phyloP scores from a whole-genome alignment of 179 eudicot species.

The Beta lomatogona region DNA sequence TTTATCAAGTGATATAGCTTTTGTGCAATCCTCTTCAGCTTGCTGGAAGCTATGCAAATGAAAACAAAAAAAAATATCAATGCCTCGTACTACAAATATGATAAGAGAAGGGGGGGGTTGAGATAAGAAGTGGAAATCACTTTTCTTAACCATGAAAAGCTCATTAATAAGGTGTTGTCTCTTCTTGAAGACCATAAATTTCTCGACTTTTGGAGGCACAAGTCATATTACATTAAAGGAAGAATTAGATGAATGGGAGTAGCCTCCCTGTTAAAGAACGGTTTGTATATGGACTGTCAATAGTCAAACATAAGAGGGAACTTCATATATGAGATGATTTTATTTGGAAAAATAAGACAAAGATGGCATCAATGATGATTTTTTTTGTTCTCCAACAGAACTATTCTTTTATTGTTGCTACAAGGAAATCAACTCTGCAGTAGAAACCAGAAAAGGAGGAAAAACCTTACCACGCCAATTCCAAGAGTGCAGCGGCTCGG shows the following conservation, averaged over 20 bases:
- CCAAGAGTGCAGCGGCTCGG: constrained; percentile 89
- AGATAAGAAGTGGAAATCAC: not conserved
- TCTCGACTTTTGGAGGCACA: not conserved
- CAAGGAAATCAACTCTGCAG: not conserved
- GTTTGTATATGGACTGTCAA: not conserved
- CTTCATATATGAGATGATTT: not conserved
- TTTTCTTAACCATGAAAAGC: not conserved
- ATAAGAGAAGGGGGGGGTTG: not conserved
- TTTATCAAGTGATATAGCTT: constrained; percentile 79
- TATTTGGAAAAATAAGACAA: not conserved
- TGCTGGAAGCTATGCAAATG: constrained; percentile 57
- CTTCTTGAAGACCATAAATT: not conserved
- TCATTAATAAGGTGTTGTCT: not conserved
- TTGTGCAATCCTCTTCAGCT: constrained; percentile 81
- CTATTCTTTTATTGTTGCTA: not conserved
- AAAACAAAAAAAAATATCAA: not conserved
- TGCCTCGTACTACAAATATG: not conserved
- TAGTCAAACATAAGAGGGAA: not conserved
- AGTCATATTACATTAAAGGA: not conserved
- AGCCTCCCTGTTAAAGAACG: not conserved
- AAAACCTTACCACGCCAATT: constrained; percentile 62
- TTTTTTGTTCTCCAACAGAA: not conserved
- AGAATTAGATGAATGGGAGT: not conserved
- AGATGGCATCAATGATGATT: not conserved
- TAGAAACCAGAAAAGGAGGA: not conserved